A percentile compares a stretch with the other conserved stretches of the same genome.
Conservation (phyloP, 805 yeast genomes). For the Pichia membranifaciens region DNA sequence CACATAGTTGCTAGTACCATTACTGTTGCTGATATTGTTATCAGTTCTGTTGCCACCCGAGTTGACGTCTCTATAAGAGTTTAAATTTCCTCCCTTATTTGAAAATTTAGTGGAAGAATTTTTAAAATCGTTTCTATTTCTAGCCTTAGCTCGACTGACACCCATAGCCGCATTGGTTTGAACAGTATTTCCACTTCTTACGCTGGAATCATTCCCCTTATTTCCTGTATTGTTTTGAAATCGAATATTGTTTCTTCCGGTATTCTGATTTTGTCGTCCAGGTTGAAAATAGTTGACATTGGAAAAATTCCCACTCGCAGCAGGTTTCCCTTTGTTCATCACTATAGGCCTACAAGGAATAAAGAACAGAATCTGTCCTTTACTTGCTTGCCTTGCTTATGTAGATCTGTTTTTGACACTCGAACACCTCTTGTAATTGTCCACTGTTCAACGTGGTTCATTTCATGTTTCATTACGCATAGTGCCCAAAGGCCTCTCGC, state of each 20-base stretch:
- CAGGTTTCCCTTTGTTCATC: conserved; percentile 2
- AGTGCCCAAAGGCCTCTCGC: no score
- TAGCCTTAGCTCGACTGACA: not conserved
- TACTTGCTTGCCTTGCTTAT: no score
- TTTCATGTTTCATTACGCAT: no score
- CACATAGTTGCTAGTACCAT: not conserved
- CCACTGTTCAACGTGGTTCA: no score
- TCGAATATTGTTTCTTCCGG: conserved; percentile 1
- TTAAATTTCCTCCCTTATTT: not conserved
- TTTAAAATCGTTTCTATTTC: not conserved
- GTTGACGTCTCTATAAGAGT: not conserved
- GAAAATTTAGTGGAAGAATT: not conserved
- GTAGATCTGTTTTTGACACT: no score
- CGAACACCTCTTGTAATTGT: no score
- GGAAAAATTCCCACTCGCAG: conserved; percentile 15
- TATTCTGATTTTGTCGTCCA: conserved; percentile 2
- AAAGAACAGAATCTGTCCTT: no score
- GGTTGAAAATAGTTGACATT: conserved; percentile 19
- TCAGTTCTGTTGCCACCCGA: not conserved
- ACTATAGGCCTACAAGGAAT: not conserved
- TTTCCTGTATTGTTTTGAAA: not conserved
- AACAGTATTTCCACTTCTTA: not conserved
- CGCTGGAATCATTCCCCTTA: not conserved
- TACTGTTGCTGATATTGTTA: not conserved
- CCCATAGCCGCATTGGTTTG: not conserved